Conservation (phyloP, 768 basidiomycete genomes). For the Lenzites betulinus region DNA sequence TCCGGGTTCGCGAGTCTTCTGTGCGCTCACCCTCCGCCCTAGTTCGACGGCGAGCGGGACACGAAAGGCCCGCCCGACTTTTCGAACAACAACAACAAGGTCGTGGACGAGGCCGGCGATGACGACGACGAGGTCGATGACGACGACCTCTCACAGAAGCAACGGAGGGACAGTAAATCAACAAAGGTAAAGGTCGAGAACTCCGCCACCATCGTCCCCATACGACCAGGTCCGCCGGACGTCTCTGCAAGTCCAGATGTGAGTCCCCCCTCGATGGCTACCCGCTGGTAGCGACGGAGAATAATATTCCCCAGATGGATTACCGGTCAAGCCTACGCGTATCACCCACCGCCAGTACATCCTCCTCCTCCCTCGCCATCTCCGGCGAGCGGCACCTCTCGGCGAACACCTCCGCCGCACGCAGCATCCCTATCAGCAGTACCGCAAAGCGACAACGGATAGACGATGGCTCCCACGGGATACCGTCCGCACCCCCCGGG, state of each 20-base stretch:
- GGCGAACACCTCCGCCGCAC: conserved; percentile 18
- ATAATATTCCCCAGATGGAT: conserved; percentile 21
- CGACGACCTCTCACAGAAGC: conserved; percentile 27
- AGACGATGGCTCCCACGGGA: conserved; percentile 17
- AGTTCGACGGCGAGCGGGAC: conserved; percentile 58
- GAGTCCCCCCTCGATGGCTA: not conserved
- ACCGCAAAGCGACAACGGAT: conserved; percentile 27
- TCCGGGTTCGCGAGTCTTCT: not conserved
- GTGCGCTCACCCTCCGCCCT: conserved; percentile 1
- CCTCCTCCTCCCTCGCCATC: conserved; percentile 27
- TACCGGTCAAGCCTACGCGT: conserved; percentile 25
- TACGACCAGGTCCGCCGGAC: conserved; percentile 21
- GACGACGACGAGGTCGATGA: conserved; percentile 43
- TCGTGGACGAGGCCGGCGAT: conserved; percentile 35
- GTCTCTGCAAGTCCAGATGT: conserved; percentile 19
- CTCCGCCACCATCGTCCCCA: conserved; percentile 20
- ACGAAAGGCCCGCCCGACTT: conserved; percentile 52
- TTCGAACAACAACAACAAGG: conserved; percentile 37
- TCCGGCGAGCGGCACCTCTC: conserved; percentile 32
- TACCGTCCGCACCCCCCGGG: conserved; percentile 19
- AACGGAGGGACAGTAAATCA: conserved; percentile 15
- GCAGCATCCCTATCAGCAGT: conserved; percentile 19
- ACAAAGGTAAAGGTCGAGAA: conserved; percentile 24
- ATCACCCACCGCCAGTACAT: conserved; percentile 18
- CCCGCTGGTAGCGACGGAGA: not conserved